phyloP scores from a whole-genome alignment of 169 alveolate species.

The Plasmodium coatneyi region DNA sequence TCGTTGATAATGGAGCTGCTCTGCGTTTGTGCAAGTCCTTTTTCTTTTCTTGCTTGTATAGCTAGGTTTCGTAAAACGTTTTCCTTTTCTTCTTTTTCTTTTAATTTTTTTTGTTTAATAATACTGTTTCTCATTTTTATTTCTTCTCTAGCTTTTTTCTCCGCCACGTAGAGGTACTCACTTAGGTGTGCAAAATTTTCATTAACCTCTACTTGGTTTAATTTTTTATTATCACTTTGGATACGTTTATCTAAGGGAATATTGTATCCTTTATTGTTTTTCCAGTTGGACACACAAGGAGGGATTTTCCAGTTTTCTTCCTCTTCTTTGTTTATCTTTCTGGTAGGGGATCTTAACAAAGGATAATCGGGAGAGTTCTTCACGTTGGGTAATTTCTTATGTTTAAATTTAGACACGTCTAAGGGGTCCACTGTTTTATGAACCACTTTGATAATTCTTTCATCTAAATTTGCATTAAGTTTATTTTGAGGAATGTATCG shows the following conservation, averaged over 20 bases:
- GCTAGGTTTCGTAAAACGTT: conserved; percentile 92
- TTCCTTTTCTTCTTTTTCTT: conserved; percentile 93
- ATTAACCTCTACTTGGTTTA: conserved; percentile 92
- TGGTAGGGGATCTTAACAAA: conserved; percentile 93
- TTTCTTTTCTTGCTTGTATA: conserved; percentile 92
- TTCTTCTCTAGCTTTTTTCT: conserved; percentile 96
- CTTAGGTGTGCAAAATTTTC: conserved; percentile 95
- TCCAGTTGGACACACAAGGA: conserved; percentile 98
- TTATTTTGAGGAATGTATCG: conserved; percentile 89
- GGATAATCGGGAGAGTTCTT: conserved; percentile 92
- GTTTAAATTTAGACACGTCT: conserved; percentile 95
- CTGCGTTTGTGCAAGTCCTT: conserved; percentile 21
- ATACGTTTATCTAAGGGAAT: conserved; percentile 98
- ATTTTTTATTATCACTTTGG: conserved; percentile 97
- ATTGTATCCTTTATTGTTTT: conserved; percentile 97
- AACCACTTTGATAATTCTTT: conserved; percentile 91
- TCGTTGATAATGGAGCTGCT: conserved; percentile 66
- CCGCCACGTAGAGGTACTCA: conserved; percentile 95
- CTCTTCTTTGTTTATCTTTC: conserved; percentile 95
- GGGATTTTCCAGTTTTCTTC: conserved; percentile 97
- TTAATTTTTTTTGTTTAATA: conserved; percentile 88
- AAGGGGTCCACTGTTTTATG: conserved; percentile 94
- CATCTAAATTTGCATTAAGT: conserved; percentile 82
- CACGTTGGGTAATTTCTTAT: conserved; percentile 93
- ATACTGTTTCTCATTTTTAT: conserved; percentile 94